Conservation (phyloP, 495 filamentous ascomycete species). For the Melanomma pulvis-pyrius region DNA sequence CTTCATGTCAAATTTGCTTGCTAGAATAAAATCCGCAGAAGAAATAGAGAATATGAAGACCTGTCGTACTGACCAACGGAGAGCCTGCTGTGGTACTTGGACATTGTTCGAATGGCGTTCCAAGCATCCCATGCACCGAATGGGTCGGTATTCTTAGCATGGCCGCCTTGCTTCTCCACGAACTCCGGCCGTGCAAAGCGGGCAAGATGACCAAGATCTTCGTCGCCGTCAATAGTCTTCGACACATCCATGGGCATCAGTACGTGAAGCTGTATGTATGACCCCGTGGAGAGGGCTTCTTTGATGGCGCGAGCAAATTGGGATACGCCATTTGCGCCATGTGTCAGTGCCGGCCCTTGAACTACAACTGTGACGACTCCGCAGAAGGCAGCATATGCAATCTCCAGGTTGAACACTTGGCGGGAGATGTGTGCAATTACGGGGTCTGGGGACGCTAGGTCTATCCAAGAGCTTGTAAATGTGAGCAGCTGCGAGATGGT, state of each 20-base stretch:
- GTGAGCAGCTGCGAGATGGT: slow-evolving; percentile 71
- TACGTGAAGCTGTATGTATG: slow-evolving; percentile 78
- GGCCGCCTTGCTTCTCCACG: slow-evolving; percentile 48
- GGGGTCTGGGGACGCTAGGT: slow-evolving; percentile 81
- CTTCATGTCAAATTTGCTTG: slow-evolving; percentile 25
- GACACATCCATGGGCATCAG: slow-evolving; percentile 76
- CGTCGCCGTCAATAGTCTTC: slow-evolving; percentile 53
- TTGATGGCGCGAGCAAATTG: slow-evolving; percentile 86
- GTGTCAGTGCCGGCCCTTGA: slow-evolving; percentile 66
- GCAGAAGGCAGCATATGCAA: slow-evolving; percentile 93
- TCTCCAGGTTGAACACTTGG: slow-evolving; percentile 85
- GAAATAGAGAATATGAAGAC: slow-evolving; percentile 14
- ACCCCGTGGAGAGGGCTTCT: slow-evolving; percentile 71
- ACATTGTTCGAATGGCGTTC: slow-evolving; percentile 82
- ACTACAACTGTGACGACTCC: slow-evolving; percentile 82
- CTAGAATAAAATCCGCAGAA: neutral
- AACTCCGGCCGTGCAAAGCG: slow-evolving; percentile 61
- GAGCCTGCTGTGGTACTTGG: slow-evolving; percentile 80
- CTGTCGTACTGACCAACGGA: slow-evolving; percentile 72
- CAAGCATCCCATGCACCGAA: slow-evolving; percentile 90
- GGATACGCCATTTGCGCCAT: slow-evolving; percentile 55
- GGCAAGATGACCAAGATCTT: slow-evolving; percentile 60
- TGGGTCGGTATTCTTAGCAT: slow-evolving; percentile 53
- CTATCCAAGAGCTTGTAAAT: slow-evolving; percentile 84
- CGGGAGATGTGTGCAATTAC: slow-evolving; percentile 78